Evolutionary conservation across 208 protist genomes (phyloP).

Genomic region (Leptomonas pyrrhocoris): DNA sequence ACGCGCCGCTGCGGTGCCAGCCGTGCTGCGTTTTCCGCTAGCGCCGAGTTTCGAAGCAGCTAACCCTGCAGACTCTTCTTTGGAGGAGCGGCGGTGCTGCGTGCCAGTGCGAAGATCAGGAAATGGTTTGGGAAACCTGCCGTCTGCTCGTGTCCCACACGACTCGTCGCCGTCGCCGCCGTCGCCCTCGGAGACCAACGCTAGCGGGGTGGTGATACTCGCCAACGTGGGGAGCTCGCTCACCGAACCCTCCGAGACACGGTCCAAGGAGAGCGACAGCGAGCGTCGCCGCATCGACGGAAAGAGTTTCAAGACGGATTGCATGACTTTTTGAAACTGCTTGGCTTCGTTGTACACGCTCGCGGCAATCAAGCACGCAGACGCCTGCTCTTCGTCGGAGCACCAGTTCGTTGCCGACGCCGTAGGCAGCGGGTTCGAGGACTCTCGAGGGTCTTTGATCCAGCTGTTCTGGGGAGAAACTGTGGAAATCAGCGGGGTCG

Average conservation of each 20-base stretch:
- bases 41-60: not conserved
- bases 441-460: conserved; percentile 16
- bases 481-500: conserved; percentile 8
- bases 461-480: conserved; percentile 16
- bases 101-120: not conserved
- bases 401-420: conserved; percentile 9
- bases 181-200: conserved; percentile 2
- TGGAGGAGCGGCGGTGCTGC: conserved; percentile 3
- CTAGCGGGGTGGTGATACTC: conserved; percentile 1
- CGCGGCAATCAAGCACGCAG: conserved; percentile 12
- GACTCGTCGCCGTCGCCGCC: conserved; percentile 2
- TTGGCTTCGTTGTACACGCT: conserved; percentile 21
- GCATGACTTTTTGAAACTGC: conserved; percentile 21
- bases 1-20: conserved; percentile 1
- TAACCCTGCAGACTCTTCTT: not conserved
- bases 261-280: conserved; percentile 14
- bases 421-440: conserved; percentile 9
- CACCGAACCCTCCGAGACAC: conserved; percentile 5
- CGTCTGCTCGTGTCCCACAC: not conserved
- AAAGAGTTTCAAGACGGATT: conserved; percentile 20
- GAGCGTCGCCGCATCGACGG: conserved; percentile 11
- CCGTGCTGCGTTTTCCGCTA: conserved; percentile 2
- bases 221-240: conserved; percentile 16
- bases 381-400: conserved; percentile 16
- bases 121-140: conserved; percentile 1